A percentile compares a stretch with the other conserved stretches of the same genome.
phyloP scores from a whole-genome alignment of 1,139 yeast genomes.

The Schwanniomyces etchellsii region DNA sequence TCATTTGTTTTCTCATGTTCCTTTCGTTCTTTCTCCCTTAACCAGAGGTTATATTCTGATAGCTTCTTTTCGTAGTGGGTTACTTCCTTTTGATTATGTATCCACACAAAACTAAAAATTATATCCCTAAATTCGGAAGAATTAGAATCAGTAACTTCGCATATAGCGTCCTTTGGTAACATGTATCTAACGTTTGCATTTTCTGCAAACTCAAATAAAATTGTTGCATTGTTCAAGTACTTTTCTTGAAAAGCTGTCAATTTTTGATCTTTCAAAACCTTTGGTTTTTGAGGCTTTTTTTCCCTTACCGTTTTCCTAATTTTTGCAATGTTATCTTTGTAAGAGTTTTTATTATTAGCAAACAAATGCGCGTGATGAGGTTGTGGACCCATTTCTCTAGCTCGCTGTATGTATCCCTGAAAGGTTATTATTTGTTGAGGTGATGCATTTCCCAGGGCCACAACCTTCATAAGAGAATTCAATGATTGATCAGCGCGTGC shows the following conservation, averaged over 20 bases:
- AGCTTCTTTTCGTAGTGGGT: slow-evolving; percentile 40
- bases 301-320: slow-evolving; percentile 21
- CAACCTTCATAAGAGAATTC: slow-evolving; percentile 69
- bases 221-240: slow-evolving; percentile 61
- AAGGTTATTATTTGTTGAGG: slow-evolving; percentile 67
- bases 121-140: slow-evolving; percentile 39
- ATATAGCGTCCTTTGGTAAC: slow-evolving; percentile 69
- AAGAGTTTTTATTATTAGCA: slow-evolving; percentile 8
- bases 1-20: slow-evolving; percentile 15
- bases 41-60: slow-evolving; percentile 22
- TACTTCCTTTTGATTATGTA: slow-evolving; percentile 49
- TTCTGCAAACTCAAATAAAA: slow-evolving; percentile 82
- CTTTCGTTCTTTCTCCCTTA: slow-evolving; percentile 20
- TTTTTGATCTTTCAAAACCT: slow-evolving; percentile 40
- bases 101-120: slow-evolving; percentile 58
- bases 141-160: slow-evolving; percentile 47
- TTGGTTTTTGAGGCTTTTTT: slow-evolving; percentile 18
- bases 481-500: slow-evolving; percentile 69
- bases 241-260: slow-evolving; percentile 73
- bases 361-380: slow-evolving; percentile 36
- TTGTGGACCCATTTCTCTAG: slow-evolving; percentile 69
- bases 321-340: slow-evolving; percentile 11
- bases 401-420: slow-evolving; percentile 73
- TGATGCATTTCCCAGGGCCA: slow-evolving; percentile 76
- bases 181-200: slow-evolving; percentile 68